Conservation (phyloP, 2,329 filamentous ascomycete genomes). For the Microdochium trichocladiopsis region DNA sequence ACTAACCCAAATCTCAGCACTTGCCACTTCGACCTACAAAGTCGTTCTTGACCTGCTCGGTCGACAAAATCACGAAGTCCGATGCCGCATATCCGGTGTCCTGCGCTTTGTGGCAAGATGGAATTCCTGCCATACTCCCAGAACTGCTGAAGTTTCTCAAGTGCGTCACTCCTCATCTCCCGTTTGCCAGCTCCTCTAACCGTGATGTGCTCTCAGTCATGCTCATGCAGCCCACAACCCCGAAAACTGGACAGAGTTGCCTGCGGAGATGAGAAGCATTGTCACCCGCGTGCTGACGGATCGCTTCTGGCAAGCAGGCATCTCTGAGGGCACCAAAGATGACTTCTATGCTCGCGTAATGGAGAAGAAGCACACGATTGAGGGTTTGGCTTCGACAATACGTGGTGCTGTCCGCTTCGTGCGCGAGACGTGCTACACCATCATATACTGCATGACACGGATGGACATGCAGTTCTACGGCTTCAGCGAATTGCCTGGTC, state of each 20-base stretch:
- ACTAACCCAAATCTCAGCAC: constrained; percentile 30
- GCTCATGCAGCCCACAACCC: constrained; percentile 89
- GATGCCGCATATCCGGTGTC: constrained; percentile 69
- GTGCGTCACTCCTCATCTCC: constrained; percentile 25
- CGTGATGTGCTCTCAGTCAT: constrained; percentile 43
- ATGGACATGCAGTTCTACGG: constrained; percentile 86
- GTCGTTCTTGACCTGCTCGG: constrained; percentile 84
- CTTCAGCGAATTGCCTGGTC: constrained; percentile 74
- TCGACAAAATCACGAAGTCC: constrained; percentile 75
- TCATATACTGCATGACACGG: constrained; percentile 87
- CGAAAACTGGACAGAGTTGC: constrained; percentile 72
- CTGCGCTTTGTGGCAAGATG: constrained; percentile 75
- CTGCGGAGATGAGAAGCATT: constrained; percentile 67
- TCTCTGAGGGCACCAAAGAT: constrained; percentile 90
- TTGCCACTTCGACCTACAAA: constrained; percentile 84
- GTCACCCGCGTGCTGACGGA: constrained; percentile 84
- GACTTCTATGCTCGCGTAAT: constrained; percentile 92
- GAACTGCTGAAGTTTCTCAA: constrained; percentile 78
- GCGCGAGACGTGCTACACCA: constrained; percentile 87
- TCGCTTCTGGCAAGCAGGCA: constrained; percentile 96
- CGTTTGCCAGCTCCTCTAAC: constrained; percentile 6
- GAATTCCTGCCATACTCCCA: constrained; percentile 76
- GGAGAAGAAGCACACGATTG: constrained; percentile 80
- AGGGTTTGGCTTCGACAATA: constrained; percentile 90
- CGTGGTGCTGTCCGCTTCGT: constrained; percentile 84